Base-by-base conservation (phyloP, 805 yeast species). In the Candida parachauliodes region DNA sequence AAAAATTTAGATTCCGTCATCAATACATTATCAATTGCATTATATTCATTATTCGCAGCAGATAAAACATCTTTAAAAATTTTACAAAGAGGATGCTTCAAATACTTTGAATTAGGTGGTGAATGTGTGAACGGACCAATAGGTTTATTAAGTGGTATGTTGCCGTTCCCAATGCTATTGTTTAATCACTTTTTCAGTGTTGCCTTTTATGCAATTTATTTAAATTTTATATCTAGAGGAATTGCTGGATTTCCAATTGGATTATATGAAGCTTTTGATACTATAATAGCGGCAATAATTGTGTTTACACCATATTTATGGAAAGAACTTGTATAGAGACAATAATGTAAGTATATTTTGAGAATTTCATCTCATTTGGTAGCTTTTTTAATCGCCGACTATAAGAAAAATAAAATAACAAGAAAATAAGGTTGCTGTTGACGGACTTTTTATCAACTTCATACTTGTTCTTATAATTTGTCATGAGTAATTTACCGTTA, bases 31-130 rank as follows among this genome's bases (percentile, higher is more conserved):
- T 86, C 97, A 3, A 80, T 91, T 49, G 97, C 98, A 0, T 72
- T 93, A 37, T 93, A 85, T 67, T 70, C 91, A 2, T 68, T 93
- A 40, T 93, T 93, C 62, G 95, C 96, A 4, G 98, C 97, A 12
- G 86, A 87, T 47, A 72, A 71, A 39, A 63, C 65, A 20, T 71
- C 83, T 42, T 71, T 93, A 47, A 63, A 63, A 45, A 74, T 84
- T 23, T 70, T 93, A 44, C 97, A 89, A 65, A 66, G 61, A 32
- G 98, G 98, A 7, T 93, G 98, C 61, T 88, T 88, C 72, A 68
- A 68, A 40, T 93, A 93, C 62, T 88, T 93, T 71, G 64, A 72
- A 55, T 71, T 76, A 36, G 98, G 98, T 28, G 97, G 97, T 16
- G 78, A 70, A 36, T 83, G 88, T 53, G 77, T 86, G 14, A 56